These are phyloP conservation scores for Gossypioides kirkii DNA, from an alignment of 345 rosid species.

Conservation along the genomic window DNA sequence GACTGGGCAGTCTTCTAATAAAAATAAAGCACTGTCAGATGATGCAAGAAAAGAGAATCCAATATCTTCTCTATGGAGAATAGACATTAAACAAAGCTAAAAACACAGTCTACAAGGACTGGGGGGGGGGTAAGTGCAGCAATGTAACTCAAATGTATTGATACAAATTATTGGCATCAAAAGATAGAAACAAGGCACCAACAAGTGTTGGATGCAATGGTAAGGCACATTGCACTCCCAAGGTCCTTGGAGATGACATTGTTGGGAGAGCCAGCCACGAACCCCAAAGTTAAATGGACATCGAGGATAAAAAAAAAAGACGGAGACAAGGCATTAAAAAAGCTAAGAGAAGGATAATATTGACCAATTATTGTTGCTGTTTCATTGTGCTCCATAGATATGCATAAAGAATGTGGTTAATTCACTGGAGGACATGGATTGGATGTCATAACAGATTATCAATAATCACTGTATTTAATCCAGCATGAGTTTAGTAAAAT, in stretches of 20 bases:
- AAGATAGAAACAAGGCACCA: too few species aligned
- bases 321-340: neutral
- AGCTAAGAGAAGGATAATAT: neutral
- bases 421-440: neutral
- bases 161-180: too few species aligned
- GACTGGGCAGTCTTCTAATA: slow-evolving; percentile 40
- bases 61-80: neutral
- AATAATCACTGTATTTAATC: neutral
- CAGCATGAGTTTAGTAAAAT: neutral
- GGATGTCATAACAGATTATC: neutral
- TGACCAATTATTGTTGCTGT: neutral
- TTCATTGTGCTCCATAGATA: too few species aligned
- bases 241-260: too few species aligned
- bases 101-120: neutral
- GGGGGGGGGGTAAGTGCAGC: too few species aligned
- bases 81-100: neutral
- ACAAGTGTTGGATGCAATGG: too few species aligned
- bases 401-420: neutral
- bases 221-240: too few species aligned
- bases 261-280: too few species aligned
- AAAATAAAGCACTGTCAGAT: slow-evolving; percentile 27
- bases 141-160: too few species aligned
- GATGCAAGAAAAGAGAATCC: neutral
- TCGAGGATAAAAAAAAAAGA: neutral
- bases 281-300: too few species aligned